A percentile compares a stretch with the other conserved stretches of the same genome.
These are phyloP conservation scores for Aspergillus amoenus DNA, from an alignment of 2,329 filamentous ascomycete species.

Conservation along the genomic window DNA sequence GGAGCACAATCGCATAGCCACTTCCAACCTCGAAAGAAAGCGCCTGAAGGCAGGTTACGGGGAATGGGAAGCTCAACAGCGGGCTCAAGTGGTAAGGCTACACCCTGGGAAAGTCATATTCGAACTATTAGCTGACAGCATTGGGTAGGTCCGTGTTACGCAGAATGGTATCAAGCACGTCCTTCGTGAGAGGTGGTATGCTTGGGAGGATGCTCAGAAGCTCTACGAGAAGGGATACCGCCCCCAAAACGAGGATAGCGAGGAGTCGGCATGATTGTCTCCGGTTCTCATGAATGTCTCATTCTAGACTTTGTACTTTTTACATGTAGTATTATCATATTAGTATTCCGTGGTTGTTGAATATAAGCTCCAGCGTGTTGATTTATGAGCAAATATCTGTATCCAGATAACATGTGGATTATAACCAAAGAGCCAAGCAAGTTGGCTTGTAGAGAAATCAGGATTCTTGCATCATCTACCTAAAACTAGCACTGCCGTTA, in stretches of 20 bases:
- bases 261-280: neutral
- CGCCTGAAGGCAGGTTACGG: slow-evolving; percentile 72
- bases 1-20: slow-evolving; percentile 87
- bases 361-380: neutral
- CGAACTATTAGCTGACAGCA: neutral
- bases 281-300: neutral
- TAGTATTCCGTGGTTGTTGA: neutral
- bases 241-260: slow-evolving; percentile 31
- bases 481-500: too few species aligned
- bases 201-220: slow-evolving; percentile 59
- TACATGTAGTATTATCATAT: slow-evolving; percentile 11
- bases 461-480: too few species aligned
- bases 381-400: too few species aligned
- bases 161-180: slow-evolving; percentile 81
- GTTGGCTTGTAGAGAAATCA: too few species aligned
- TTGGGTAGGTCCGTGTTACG: slow-evolving; percentile 68
- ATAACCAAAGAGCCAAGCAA: too few species aligned
- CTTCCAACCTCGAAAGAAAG: slow-evolving; percentile 67
- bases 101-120: neutral
- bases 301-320: slow-evolving; percentile 4
- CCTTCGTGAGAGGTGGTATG: slow-evolving; percentile 83
- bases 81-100: slow-evolving; percentile 65
- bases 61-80: slow-evolving; percentile 61
- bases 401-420: too few species aligned
- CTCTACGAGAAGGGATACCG: slow-evolving; percentile 38